A percentile compares a stretch with the other conserved stretches of the same genome.
Conservation (phyloP, 1,284 basidiomycete genomes). For the Trametes pubescens region DNA sequence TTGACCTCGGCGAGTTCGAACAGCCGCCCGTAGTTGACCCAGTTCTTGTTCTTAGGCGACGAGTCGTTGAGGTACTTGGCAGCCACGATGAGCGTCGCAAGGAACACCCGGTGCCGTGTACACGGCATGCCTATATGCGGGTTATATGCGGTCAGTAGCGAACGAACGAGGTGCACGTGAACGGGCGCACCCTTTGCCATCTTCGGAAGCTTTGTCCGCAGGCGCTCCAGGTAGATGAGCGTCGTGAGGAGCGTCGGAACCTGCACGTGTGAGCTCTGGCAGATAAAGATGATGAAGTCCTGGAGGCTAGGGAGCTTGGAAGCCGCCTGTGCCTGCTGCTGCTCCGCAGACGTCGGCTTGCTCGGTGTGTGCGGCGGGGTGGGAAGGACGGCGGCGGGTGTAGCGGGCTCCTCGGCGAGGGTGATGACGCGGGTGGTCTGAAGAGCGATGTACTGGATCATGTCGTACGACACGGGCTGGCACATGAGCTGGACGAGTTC, state of each 20-base stretch:
- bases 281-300: constrained; percentile 88
- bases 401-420: constrained; percentile 56
- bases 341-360: constrained; percentile 51
- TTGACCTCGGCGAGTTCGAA: constrained; percentile 86
- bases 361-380: constrained; percentile 65
- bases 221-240: constrained; percentile 91
- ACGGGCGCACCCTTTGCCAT: constrained; percentile 80
- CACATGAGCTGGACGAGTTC: constrained; percentile 79
- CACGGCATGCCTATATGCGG: constrained; percentile 78
- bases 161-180: background rate
- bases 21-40: constrained; percentile 83
- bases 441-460: constrained; percentile 81
- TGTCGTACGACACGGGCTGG: constrained; percentile 80
- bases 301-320: constrained; percentile 74
- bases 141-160: constrained; percentile 8
- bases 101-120: constrained; percentile 94
- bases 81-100: constrained; percentile 94
- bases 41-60: constrained; percentile 95
- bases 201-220: constrained; percentile 82
- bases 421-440: constrained; percentile 72
- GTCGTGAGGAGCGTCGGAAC: constrained; percentile 93
- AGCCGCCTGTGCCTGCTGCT: constrained; percentile 40
- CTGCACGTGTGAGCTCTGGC: constrained; percentile 90
- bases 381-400: constrained; percentile 40
- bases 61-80: constrained; percentile 99